These are phyloP conservation scores for Syncephalastrum racemosum DNA, from an alignment of 371 early-diverging fungal genomes.

Conservation along the genomic window DNA sequence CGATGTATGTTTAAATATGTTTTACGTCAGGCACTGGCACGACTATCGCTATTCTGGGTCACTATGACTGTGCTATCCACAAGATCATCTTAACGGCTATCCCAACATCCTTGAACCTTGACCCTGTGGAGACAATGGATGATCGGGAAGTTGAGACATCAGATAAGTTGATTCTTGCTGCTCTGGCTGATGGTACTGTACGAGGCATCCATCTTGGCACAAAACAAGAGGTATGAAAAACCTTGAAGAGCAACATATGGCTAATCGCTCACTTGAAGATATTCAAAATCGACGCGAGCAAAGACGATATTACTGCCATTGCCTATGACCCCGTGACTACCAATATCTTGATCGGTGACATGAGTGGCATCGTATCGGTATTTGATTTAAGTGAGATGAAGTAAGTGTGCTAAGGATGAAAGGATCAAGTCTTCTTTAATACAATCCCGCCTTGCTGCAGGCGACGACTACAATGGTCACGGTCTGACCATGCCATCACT, in stretches of 20 bases:
- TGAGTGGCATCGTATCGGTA: conserved; percentile 21
- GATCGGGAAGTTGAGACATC: conserved; percentile 53
- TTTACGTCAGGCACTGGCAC: conserved; percentile 29
- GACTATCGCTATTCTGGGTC: conserved; percentile 41
- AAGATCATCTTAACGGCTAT: conserved; percentile 30
- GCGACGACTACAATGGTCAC: conserved; percentile 26
- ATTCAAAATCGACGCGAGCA: conserved; percentile 17
- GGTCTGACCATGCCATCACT: conserved; percentile 32
- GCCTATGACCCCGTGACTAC: conserved; percentile 23
- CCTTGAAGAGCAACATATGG: neutral
- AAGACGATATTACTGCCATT: conserved; percentile 19
- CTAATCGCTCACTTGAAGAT: conserved; percentile 12
- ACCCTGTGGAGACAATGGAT: conserved; percentile 32
- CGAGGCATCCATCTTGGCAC: conserved; percentile 54
- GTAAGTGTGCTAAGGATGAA: conserved; percentile 1
- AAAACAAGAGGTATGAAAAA: conserved; percentile 47
- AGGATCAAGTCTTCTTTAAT: neutral
- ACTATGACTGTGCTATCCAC: conserved; percentile 32
- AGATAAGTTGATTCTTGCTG: conserved; percentile 50
- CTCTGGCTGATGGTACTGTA: conserved; percentile 43
- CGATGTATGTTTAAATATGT: neutral
- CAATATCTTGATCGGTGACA: conserved; percentile 26
- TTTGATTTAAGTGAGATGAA: conserved; percentile 15
- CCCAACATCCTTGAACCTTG: conserved; percentile 14
- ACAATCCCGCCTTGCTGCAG: neutral